These are phyloP conservation scores for Camelina sativa DNA, from an alignment of 345 rosid species.

Conservation along the genomic window DNA sequence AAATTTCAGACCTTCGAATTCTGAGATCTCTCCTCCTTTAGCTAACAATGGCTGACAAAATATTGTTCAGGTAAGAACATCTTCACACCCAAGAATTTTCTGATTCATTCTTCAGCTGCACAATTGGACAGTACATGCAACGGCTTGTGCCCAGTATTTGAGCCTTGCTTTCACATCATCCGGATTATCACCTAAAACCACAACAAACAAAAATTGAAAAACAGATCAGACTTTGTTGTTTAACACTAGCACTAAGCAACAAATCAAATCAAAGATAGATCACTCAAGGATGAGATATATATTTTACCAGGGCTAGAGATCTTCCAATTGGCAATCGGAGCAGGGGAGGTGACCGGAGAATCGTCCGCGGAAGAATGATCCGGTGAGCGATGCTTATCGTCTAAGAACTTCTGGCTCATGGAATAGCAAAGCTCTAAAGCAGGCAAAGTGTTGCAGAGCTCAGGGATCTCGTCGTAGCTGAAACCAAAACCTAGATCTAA, in stretches of 20 bases:
- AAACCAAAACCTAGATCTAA: conserved; percentile 95
- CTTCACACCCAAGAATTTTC: background rate
- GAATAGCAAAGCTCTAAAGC: conserved; percentile 96
- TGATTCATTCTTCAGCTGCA: conserved; percentile 61
- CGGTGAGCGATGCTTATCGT: conserved; percentile 50
- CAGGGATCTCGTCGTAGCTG: conserved; percentile 94
- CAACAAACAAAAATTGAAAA: background rate
- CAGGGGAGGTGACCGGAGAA: conserved; percentile 10
- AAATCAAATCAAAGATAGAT: too few species aligned
- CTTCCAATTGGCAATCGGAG: conserved; percentile 77
- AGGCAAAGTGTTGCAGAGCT: conserved; percentile 89
- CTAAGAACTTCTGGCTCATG: conserved; percentile 84
- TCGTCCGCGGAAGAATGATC: conserved; percentile 49
- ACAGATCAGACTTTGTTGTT: background rate
- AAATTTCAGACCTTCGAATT: conserved; percentile 32
- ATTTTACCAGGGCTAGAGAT: conserved; percentile 86
- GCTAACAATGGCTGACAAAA: background rate
- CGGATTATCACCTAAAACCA: conserved; percentile 75
- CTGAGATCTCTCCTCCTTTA: conserved; percentile 15
- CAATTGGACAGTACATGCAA: conserved; percentile 85
- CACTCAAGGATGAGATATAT: background rate
- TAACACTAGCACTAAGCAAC: too few species aligned
- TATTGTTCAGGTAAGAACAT: background rate
- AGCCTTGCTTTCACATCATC: conserved; percentile 98
- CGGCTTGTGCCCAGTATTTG: conserved; percentile 95